These are phyloP conservation scores for Diutina mesorugosa DNA, from an alignment of 1,139 yeast species.

Conservation along the genomic window DNA sequence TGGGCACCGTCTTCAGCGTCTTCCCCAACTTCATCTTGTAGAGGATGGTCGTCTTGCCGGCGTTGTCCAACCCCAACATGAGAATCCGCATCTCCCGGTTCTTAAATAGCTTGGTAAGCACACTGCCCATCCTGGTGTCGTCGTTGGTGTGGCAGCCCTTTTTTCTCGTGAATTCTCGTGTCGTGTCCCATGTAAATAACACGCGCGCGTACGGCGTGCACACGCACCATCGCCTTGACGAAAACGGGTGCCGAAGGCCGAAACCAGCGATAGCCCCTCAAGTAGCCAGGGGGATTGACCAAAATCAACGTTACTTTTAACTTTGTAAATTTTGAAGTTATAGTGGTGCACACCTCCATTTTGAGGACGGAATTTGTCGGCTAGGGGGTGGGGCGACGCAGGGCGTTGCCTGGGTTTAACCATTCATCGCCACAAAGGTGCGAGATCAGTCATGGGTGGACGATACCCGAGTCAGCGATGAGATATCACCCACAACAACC, in stretches of 20 bases:
- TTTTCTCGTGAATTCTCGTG: not conserved
- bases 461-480: too few species aligned
- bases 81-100: slow-evolving; percentile 50
- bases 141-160: not conserved
- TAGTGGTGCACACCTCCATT: too few species aligned
- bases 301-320: too few species aligned
- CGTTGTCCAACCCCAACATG: slow-evolving; percentile 88
- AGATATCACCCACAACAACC: too few species aligned
- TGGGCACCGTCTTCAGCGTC: slow-evolving; percentile 76
- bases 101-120: slow-evolving; percentile 24
- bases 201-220: not conserved
- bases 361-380: too few species aligned
- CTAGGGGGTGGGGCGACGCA: not conserved
- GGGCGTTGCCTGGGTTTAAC: not conserved
- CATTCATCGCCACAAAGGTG: not conserved
- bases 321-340: too few species aligned
- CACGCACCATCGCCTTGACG: not conserved
- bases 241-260: not conserved
- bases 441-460: not conserved
- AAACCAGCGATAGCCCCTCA: not conserved
- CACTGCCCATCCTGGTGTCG: not conserved
- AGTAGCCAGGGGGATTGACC: not conserved
- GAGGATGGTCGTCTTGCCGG: slow-evolving; percentile 77
- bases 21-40: slow-evolving; percentile 66
- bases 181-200: not conserved